phyloP scores from a whole-genome alignment of 1,284 basidiomycete species.

The Sporisorium reilianum region DNA sequence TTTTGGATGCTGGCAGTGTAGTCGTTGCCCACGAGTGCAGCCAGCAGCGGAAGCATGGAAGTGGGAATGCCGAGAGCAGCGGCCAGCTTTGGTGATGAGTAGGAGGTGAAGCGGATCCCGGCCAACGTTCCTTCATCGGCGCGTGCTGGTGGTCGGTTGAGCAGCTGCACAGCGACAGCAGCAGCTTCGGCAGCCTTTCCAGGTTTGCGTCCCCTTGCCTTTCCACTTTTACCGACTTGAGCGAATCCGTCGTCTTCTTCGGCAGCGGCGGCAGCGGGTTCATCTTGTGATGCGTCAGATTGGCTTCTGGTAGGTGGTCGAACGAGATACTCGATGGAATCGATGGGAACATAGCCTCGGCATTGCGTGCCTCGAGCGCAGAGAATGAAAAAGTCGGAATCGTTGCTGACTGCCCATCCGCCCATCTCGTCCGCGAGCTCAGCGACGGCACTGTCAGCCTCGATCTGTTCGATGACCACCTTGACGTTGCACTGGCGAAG shows the following conservation, averaged over 20 bases:
- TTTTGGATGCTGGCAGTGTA: constrained; percentile 52
- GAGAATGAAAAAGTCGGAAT: constrained; percentile 63
- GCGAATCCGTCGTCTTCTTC: constrained; percentile 60
- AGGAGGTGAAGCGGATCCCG: constrained; percentile 44
- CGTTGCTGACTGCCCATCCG: constrained; percentile 58
- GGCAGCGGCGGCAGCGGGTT: constrained; percentile 5
- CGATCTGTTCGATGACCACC: constrained; percentile 48
- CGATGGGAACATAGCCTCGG: constrained; percentile 57
- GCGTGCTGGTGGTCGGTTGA: constrained; percentile 15
- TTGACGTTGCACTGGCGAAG: constrained; percentile 38
- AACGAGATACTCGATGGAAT: constrained; percentile 52
- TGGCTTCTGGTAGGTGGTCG: constrained; percentile 15
- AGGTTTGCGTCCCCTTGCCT: constrained; percentile 22
- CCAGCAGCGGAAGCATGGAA: constrained; percentile 56
- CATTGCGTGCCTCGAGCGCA: constrained; percentile 51
- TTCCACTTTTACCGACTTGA: constrained; percentile 38
- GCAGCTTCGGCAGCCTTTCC: not conserved
- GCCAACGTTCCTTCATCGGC: constrained; percentile 22
- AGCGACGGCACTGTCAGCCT: constrained; percentile 59
- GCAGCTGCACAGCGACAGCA: not conserved
- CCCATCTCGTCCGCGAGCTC: constrained; percentile 50
- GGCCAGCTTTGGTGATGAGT: constrained; percentile 52
- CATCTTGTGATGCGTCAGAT: not conserved
- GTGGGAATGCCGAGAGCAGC: constrained; percentile 47
- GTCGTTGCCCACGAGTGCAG: constrained; percentile 61